These are phyloP conservation scores for Aegilops tauschii DNA, from an alignment of 176 grass and related monocot species.

Conservation along the genomic window DNA sequence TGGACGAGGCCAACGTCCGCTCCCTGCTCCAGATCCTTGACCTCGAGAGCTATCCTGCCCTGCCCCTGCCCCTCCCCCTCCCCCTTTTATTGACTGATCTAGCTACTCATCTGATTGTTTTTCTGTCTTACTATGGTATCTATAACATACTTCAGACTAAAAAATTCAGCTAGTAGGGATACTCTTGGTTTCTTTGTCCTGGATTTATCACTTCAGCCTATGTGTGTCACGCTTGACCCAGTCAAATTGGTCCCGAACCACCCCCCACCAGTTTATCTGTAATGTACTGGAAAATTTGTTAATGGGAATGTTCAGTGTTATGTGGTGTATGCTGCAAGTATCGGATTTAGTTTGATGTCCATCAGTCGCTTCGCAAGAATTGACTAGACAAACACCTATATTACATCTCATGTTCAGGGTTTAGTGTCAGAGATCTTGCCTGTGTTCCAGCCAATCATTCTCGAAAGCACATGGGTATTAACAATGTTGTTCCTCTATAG, in stretches of 20 bases:
- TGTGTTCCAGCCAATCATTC: not conserved
- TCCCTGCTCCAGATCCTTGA: conserved; percentile 82
- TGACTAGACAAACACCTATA: not conserved
- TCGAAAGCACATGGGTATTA: not conserved
- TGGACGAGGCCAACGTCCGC: conserved; percentile 76
- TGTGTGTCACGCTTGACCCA: not conserved
- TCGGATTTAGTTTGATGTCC: not conserved
- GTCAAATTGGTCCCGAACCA: not conserved
- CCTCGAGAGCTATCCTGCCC: conserved; percentile 42
- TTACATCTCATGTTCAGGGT: not conserved
- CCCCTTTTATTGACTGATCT: not conserved
- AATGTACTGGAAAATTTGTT: not conserved
- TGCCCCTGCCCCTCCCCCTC: not conserved
- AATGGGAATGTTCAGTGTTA: no score
- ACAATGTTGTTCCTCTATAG: not conserved
- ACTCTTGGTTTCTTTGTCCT: not conserved
- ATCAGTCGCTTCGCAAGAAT: not conserved
- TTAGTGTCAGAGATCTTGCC: not conserved
- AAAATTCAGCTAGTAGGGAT: not conserved
- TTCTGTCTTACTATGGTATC: not conserved
- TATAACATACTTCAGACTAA: not conserved
- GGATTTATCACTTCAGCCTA: not conserved
- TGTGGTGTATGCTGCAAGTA: not conserved
- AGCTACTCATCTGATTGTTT: not conserved
- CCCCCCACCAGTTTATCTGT: not conserved